Percentiles rank a stretch among this genome's conserved stretches.
Evolutionary conservation across 1,284 basidiomycete species (phyloP).

Genomic region (Fomitiporia mediterranea): DNA sequence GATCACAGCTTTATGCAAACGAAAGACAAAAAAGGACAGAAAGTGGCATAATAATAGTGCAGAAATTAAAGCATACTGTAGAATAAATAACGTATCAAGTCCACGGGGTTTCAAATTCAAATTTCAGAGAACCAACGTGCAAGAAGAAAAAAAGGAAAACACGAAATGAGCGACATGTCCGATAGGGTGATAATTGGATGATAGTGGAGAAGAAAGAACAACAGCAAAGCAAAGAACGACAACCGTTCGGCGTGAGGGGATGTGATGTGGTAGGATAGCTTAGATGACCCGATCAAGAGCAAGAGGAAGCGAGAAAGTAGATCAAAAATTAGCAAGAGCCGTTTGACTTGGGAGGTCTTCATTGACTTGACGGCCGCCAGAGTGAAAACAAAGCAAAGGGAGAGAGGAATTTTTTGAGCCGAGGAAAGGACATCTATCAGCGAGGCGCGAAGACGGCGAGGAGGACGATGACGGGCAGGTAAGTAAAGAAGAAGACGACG

Average conservation of each 20-base stretch:
- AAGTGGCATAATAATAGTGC: neutral
- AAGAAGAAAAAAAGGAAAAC: too few relatives aligned
- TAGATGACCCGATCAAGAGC: too few relatives aligned
- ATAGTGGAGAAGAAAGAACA: too few relatives aligned
- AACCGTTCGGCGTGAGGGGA: constrained; percentile 11
- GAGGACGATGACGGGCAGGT: constrained; percentile 70
- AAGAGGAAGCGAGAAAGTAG: neutral
- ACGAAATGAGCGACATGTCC: too few relatives aligned
- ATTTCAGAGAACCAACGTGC: neutral
- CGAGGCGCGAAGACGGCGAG: constrained; percentile 58
- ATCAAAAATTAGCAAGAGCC: neutral
- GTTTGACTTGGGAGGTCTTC: too few relatives aligned
- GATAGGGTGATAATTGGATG: too few relatives aligned
- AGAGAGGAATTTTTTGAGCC: neutral
- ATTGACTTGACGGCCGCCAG: too few relatives aligned
- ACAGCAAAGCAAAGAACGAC: too few relatives aligned
- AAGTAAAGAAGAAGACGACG: constrained; percentile 61
- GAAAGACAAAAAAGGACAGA: too few relatives aligned
- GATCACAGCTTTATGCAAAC: too few relatives aligned
- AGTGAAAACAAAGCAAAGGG: neutral
- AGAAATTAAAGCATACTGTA: neutral
- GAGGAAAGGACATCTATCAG: neutral
- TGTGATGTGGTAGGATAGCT: too few relatives aligned
- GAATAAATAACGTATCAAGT: neutral
- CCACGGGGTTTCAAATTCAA: neutral